These are phyloP conservation scores for Blakeslea trispora DNA, from an alignment of 371 early-diverging fungal species.

Conservation along the genomic window DNA sequence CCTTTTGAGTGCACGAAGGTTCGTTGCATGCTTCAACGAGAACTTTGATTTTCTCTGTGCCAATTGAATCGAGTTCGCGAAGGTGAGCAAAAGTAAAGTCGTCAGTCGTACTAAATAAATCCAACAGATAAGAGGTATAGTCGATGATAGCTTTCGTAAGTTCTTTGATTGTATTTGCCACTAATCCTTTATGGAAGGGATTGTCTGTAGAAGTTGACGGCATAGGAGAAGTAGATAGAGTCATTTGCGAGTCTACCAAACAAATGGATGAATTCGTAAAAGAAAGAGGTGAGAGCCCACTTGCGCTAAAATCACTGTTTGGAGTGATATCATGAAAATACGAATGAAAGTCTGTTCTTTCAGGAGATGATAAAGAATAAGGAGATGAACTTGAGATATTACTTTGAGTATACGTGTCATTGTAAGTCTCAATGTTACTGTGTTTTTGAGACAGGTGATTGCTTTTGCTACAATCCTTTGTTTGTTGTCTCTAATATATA, in stretches of 20 bases:
- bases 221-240: constrained; percentile 15
- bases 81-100: constrained; percentile 15
- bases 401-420: neutral
- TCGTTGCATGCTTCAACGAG: constrained; percentile 4
- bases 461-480: neutral
- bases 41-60: neutral
- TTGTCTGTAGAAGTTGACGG: neutral
- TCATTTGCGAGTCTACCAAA: constrained; percentile 13
- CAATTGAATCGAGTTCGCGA: constrained; percentile 11
- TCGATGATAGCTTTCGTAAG: constrained; percentile 9
- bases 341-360: constrained; percentile 19
- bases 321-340: constrained; percentile 10
- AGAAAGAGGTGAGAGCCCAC: constrained; percentile 24
- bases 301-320: neutral
- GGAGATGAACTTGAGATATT: constrained; percentile 4
- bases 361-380: constrained; percentile 23
- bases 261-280: constrained; percentile 18
- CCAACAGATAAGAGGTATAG: constrained; percentile 5
- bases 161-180: constrained; percentile 6
- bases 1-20: neutral
- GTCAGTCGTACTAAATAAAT: constrained; percentile 1
- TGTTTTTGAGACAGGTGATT: neutral
- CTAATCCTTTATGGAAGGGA: neutral
- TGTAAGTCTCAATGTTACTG: constrained; percentile 1
- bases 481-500: neutral